phyloP scores from a whole-genome alignment of 192 early-diverging fungal species.

The Backusella macrospora region DNA sequence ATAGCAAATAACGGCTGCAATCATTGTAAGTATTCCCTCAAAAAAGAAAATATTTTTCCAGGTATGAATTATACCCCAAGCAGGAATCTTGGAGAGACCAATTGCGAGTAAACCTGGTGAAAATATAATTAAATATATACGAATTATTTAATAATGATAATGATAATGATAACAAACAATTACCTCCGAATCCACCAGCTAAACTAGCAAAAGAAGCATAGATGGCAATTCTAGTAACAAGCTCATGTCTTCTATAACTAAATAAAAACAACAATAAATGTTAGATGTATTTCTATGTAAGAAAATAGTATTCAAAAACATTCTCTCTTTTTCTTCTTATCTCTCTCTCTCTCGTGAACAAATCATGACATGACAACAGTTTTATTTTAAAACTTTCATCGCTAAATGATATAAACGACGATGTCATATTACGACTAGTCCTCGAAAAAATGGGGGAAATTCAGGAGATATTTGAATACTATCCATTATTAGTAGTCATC shows the following conservation, averaged over 20 bases:
- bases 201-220: conserved; percentile 2
- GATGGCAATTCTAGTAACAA: background rate
- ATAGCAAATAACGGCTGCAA: conserved; percentile 22
- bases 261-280: background rate
- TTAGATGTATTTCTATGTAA: background rate
- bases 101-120: conserved; percentile 7
- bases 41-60: conserved; percentile 23
- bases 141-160: background rate
- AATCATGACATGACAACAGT: too few relatives aligned
- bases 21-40: conserved; percentile 15
- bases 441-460: too few relatives aligned
- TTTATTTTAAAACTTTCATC: too few relatives aligned
- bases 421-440: too few relatives aligned
- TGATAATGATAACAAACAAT: background rate
- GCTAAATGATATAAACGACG: too few relatives aligned
- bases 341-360: too few relatives aligned
- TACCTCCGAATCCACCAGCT: background rate
- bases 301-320: too few relatives aligned
- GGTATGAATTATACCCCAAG: conserved; percentile 22
- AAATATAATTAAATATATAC: background rate
- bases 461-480: too few relatives aligned
- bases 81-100: conserved; percentile 4
- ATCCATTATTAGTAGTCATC: background rate
- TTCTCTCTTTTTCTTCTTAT: too few relatives aligned
- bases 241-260: conserved; percentile 4